Conservation (phyloP, 2,329 filamentous ascomycete genomes). For the Pseudocercospora cruenta region DNA sequence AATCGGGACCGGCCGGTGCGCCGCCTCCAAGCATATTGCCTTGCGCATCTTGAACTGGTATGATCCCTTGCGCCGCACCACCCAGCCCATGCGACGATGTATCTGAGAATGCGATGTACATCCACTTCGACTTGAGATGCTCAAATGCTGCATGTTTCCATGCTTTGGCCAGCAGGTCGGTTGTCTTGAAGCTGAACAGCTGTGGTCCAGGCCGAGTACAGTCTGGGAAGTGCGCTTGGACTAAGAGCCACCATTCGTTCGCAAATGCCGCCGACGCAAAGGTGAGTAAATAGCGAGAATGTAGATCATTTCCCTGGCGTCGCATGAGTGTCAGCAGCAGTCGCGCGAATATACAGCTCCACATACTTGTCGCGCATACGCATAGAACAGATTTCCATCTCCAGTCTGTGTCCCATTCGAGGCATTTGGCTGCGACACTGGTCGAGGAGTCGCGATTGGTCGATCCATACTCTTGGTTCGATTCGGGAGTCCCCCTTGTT, state of each 20-base stretch:
- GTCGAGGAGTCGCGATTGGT: conserved; percentile 13
- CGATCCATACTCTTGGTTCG: conserved; percentile 9
- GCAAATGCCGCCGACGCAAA: conserved; percentile 37
- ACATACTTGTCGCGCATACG: conserved; percentile 34
- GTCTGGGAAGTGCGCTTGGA: conserved; percentile 37
- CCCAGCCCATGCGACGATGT: conserved; percentile 23
- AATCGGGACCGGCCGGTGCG: conserved; percentile 24
- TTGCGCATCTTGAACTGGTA: conserved; percentile 35
- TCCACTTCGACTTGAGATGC: conserved; percentile 39
- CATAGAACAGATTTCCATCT: conserved; percentile 35
- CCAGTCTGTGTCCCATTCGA: background rate
- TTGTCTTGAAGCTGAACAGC: conserved; percentile 38
- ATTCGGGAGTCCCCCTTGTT: background rate
- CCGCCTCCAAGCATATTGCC: conserved; percentile 32
- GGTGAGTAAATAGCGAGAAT: conserved; percentile 39
- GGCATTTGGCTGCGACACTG: conserved; percentile 18
- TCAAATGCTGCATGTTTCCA: conserved; percentile 36
- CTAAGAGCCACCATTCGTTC: conserved; percentile 39
- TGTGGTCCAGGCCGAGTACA: conserved; percentile 36
- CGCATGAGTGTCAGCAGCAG: background rate
- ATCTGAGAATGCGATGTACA: conserved; percentile 34
- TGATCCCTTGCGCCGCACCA: conserved; percentile 34
- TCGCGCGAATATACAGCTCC: background rate
- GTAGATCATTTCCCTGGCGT: conserved; percentile 29
- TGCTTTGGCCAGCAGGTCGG: conserved; percentile 33